Conservation (phyloP, 148 eudicot genomes). For the Cornus suecica region DNA sequence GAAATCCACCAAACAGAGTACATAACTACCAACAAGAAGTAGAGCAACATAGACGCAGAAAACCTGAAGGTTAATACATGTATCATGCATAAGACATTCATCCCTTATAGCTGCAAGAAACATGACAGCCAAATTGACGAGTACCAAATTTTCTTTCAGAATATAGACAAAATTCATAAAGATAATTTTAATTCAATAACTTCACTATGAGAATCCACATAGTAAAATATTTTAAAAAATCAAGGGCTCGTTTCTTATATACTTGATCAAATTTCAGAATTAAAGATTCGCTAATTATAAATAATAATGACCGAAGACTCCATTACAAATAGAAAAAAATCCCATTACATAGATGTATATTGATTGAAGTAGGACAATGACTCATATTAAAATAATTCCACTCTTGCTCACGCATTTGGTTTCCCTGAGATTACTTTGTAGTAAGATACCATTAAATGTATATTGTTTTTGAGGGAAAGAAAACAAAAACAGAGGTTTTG, state of each 20-base stretch:
- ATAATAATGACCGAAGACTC: not conserved
- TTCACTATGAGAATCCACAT: not conserved
- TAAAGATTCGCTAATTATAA: not conserved
- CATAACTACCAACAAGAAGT: not conserved
- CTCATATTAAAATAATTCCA: not conserved
- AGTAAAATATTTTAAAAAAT: not conserved
- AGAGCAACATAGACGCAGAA: not conserved
- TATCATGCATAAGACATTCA: not conserved
- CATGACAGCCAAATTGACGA: not conserved
- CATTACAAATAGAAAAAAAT: not conserved
- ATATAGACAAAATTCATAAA: not conserved
- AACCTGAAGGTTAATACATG: not conserved
- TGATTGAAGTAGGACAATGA: not conserved
- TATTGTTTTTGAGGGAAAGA: too few species aligned
- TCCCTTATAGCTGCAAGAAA: not conserved
- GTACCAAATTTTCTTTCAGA: not conserved
- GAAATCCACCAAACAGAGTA: not conserved
- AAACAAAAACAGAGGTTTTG: not conserved
- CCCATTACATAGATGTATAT: not conserved
- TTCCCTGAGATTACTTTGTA: not conserved
- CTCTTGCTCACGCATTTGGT: not conserved
- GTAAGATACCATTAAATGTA: not conserved
- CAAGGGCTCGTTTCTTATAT: not conserved
- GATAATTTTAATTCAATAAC: constrained; percentile 3
- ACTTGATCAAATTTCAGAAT: not conserved